Percentiles rank a stretch among this genome's conserved stretches.
Conservation (phyloP, 2,329 filamentous ascomycete genomes). For the Cladobotryum mycophilum region DNA sequence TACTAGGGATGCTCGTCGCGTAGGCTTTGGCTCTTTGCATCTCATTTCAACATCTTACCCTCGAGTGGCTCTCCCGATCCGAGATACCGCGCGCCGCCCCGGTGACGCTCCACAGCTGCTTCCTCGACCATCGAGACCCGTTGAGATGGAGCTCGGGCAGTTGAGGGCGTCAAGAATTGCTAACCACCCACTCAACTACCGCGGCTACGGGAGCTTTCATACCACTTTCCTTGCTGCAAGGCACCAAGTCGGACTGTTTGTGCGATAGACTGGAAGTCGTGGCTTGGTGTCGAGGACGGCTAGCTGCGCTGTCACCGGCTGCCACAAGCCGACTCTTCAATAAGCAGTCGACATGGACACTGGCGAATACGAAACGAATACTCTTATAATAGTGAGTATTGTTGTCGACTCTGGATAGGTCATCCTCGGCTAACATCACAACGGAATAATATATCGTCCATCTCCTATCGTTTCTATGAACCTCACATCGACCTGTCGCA, state of each 20-base stretch:
- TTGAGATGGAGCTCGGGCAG: conserved; percentile 14
- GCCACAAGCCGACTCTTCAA: conserved; percentile 21
- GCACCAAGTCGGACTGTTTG: conserved; percentile 3
- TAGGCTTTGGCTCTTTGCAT: not conserved
- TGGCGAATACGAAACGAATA: conserved; percentile 58
- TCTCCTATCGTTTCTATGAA: conserved; percentile 52
- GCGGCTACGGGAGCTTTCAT: not conserved
- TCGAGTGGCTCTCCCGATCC: not conserved
- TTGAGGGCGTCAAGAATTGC: conserved; percentile 5
- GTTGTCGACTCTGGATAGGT: not conserved
- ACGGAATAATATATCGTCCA: conserved; percentile 51
- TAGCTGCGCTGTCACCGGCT: conserved; percentile 18
- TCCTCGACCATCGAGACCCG: conserved; percentile 5
- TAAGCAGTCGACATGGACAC: conserved; percentile 52
- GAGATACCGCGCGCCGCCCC: conserved; percentile 9
- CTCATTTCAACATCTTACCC: conserved; percentile 1
- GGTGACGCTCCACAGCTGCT: conserved; percentile 7
- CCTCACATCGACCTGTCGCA: conserved; percentile 37
- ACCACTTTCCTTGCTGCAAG: not conserved
- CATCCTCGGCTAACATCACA: conserved; percentile 17
- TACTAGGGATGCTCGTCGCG: conserved; percentile 3
- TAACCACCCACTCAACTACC: not conserved
- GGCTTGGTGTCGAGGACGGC: conserved; percentile 16
- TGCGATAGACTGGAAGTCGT: conserved; percentile 10
- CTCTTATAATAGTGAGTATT: conserved; percentile 48